These are phyloP conservation scores for Berberis thunbergii DNA, from an alignment of 164 flowering plant genomes.

Conservation along the genomic window DNA sequence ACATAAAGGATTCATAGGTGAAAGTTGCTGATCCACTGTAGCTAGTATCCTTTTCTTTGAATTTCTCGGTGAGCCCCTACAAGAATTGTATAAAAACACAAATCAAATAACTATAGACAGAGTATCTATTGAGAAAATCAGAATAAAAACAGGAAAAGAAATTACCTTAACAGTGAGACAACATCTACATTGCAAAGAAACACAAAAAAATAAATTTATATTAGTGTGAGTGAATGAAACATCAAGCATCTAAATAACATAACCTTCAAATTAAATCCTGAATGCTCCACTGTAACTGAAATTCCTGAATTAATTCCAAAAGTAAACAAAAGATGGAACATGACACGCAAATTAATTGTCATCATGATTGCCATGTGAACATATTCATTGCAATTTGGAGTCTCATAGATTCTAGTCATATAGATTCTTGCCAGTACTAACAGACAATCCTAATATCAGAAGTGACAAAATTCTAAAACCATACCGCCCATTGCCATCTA, in stretches of 20 bases:
- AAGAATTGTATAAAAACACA: neutral
- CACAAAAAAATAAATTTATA: neutral
- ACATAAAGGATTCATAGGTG: conserved; percentile 62
- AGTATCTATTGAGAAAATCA: neutral
- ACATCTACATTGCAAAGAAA: conserved; percentile 12
- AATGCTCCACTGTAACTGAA: neutral
- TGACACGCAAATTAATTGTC: no score
- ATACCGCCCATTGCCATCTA: no score
- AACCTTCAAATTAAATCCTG: neutral
- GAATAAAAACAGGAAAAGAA: neutral
- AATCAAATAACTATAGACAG: neutral
- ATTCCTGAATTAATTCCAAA: neutral
- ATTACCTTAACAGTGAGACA: conserved; percentile 5
- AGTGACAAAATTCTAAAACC: no score
- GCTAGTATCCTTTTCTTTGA: conserved; percentile 58
- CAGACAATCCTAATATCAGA: no score
- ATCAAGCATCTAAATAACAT: neutral
- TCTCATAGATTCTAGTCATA: no score
- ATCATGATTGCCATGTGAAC: no score
- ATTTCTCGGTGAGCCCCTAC: conserved; percentile 78
- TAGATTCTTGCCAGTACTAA: no score
- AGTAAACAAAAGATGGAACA: neutral
- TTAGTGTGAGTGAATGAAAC: neutral
- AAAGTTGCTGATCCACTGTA: conserved; percentile 58
- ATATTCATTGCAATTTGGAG: no score